These are phyloP conservation scores for Entamoeba invadens DNA, from an alignment of 208 protist genomes.

Conservation along the genomic window DNA sequence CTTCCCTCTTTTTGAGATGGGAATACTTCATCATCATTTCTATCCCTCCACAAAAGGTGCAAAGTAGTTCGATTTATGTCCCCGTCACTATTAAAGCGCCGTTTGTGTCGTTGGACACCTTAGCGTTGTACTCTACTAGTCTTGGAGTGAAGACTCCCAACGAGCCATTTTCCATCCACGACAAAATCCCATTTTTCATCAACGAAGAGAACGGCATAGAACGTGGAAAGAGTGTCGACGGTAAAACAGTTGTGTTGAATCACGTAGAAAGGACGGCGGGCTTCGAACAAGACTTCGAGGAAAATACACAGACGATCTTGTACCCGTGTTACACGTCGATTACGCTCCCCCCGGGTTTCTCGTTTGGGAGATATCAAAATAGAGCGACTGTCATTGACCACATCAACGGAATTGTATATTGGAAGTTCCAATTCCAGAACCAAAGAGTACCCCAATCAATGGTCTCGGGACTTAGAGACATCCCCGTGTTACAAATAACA, in stretches of 20 bases:
- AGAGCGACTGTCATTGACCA: not conserved
- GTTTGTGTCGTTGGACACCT: not conserved
- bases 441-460: not conserved
- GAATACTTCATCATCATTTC: not conserved
- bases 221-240: not conserved
- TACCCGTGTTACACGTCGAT: not conserved
- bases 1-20: not conserved
- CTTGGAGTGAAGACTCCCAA: not conserved
- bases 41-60: not conserved
- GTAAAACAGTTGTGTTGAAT: not conserved
- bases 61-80: not conserved
- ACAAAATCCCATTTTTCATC: not conserved
- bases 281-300: not conserved
- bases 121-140: not conserved
- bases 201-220: not conserved
- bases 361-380: not conserved
- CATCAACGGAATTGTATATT: not conserved
- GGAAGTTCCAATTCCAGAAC: not conserved
- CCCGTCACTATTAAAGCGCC: not conserved
- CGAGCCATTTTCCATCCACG: not conserved
- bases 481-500: not conserved
- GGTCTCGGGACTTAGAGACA: not conserved
- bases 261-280: not conserved
- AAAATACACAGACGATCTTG: not conserved
- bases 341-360: not conserved